Percentiles rank a stretch among this genome's conserved stretches.
phyloP scores from a whole-genome alignment of 2,329 filamentous ascomycete genomes.

The Thielaviopsis punctulata region DNA sequence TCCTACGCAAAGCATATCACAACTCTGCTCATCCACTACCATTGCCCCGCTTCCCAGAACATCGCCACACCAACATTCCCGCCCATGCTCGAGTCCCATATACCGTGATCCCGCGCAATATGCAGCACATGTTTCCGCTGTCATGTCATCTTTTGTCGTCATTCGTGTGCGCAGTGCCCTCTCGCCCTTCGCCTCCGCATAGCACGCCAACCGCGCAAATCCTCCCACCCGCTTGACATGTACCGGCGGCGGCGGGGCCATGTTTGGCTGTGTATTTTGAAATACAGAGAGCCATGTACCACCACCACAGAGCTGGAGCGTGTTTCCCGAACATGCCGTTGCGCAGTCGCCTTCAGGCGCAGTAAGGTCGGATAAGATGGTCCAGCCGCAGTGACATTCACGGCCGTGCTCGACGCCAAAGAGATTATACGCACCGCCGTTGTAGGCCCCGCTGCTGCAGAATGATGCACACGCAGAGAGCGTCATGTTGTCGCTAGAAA shows the following conservation, averaged over 20 bases:
- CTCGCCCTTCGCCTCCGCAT: constrained; percentile 18
- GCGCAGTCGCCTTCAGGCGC: constrained; percentile 14
- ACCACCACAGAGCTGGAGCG: constrained; percentile 12
- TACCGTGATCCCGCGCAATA: constrained; percentile 19
- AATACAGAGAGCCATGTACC: constrained; percentile 15
- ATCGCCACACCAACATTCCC: constrained; percentile 1
- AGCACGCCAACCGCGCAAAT: constrained; percentile 23
- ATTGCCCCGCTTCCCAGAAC: constrained; percentile 18
- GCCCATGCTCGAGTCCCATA: constrained; percentile 16
- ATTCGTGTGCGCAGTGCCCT: constrained; percentile 19
- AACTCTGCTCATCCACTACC: constrained; percentile 18
- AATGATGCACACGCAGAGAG: constrained; percentile 16
- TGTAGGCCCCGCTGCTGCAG: constrained; percentile 13
- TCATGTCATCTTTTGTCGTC: constrained; percentile 20
- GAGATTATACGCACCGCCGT: constrained; percentile 15
- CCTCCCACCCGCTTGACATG: constrained; percentile 16
- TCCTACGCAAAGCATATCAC: constrained; percentile 20
- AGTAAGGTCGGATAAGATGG: constrained; percentile 11
- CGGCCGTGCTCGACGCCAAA: constrained; percentile 14
- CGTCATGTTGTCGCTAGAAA: constrained; percentile 14
- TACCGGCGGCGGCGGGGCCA: constrained; percentile 15
- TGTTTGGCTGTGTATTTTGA: constrained; percentile 13
- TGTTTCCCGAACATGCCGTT: constrained; percentile 11
- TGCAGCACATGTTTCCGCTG: constrained; percentile 19
- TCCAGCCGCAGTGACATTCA: constrained; percentile 13